A percentile compares a stretch with the other conserved stretches of the same genome.
Conservation (phyloP, 2,329 filamentous ascomycete genomes). For the Penicillium sp. region DNA sequence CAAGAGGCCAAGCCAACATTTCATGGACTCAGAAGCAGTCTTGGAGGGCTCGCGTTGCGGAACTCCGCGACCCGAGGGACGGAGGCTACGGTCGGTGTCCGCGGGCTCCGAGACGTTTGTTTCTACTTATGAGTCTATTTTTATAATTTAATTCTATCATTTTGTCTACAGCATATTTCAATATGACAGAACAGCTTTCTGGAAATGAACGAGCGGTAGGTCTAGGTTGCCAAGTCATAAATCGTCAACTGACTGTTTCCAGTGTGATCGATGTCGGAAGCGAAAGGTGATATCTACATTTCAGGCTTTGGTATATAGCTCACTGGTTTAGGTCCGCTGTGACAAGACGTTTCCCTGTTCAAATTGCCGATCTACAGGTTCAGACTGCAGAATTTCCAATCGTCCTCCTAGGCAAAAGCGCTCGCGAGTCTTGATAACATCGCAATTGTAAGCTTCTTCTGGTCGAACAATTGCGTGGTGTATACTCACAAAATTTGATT, state of each 20-base stretch:
- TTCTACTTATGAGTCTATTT: too few species aligned
- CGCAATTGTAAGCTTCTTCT: background rate
- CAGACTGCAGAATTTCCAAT: background rate
- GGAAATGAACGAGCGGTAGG: background rate
- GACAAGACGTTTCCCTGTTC: background rate
- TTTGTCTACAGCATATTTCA: background rate
- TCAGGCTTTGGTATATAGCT: too few species aligned
- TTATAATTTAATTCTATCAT: too few species aligned
- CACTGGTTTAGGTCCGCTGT: background rate
- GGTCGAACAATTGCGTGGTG: too few species aligned
- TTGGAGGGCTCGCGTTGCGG: too few species aligned
- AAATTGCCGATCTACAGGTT: background rate
- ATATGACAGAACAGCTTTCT: background rate
- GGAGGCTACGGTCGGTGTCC: too few species aligned
- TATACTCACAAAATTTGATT: background rate
- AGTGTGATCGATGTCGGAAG: conserved; percentile 6
- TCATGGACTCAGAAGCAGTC: too few species aligned
- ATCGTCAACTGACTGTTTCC: background rate
- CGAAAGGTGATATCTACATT: conserved; percentile 1
- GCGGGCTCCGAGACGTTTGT: too few species aligned
- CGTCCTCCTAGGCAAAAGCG: background rate
- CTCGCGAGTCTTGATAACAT: background rate
- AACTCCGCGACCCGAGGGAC: too few species aligned
- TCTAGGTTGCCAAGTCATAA: background rate
- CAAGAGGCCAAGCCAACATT: too few species aligned